Evolutionary conservation across 805 yeast species (phyloP), one percentile per base, ranked within the genome.

Genomic region (Saccharomyces cerevisiae): DNA sequence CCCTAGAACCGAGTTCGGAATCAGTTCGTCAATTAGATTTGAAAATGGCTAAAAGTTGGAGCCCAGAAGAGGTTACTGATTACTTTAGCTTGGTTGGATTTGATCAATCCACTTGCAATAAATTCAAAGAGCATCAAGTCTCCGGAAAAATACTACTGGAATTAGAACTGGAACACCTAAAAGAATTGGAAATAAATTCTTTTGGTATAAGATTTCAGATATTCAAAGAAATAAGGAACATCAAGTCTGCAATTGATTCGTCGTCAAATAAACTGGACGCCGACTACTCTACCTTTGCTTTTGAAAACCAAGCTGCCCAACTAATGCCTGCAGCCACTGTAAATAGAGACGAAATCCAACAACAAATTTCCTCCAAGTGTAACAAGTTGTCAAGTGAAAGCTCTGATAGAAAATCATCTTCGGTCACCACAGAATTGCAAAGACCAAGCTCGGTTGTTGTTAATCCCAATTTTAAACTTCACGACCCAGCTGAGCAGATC

Each of bases 201-300:
- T 94, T 94, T 73, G 99, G 99, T 27, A 89, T 96, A 0, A 79
- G 99, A 57, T 94, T 90, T 70, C 96, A 90, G 68, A 80, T 94
- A 43, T 84, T 82, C 69, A 90, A 89, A 65, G 96, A 88, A 66
- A 92, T 94, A 63, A 94, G 89, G 67, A 80, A 82, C 41, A 73
- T 87, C 61, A 68, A 67, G 50, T 68, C 65, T 32, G 46, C 64
- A 14, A 59, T 36, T 1, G 13, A 36, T 36, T 36, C 43, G 24
- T 36, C 22, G 43, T 36, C 24, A 17, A 36, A 36, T 17, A 21
- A 2, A 10, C 13, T 17, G 13, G 24, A 17, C 11, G 17, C 9
- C 11, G 22, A 17, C 43, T 36, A 17, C 43, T 17, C 6, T 11
- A 3, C 43, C 17, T 36, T 36, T 9, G 43, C 43, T 9, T 21